Evolutionary conservation across 306 rosid species (phyloP), one percentile per base, ranked within the genome.

Genomic region (Prunus fruticosa): DNA sequence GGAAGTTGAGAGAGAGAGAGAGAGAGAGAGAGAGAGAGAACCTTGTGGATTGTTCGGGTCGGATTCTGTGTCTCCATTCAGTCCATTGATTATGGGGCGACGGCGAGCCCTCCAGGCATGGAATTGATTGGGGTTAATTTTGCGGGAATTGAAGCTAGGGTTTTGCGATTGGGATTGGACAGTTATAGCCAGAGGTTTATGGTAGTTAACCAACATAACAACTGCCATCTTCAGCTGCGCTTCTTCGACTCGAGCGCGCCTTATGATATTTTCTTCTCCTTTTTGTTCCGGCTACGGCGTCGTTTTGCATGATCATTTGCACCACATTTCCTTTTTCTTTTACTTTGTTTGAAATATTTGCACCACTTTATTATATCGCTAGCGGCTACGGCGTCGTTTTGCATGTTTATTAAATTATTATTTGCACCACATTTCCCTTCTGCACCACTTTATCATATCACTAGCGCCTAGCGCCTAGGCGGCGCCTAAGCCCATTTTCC

Each of bases 1-100:
- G 5, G 14, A 19, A 28, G 34, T 25, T 2, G 5, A 41, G 15
- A 74, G 12, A 38, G 5, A 51, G 50, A 11, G 53, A 41, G 4
- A 51, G 15, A 74, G 11, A 38, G 5, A 51, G 70, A 64, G 67
- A 54, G 76, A 56, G 69, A 11, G 20, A 28, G 47, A 6, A 91
- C 93, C 93, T 86, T 83, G 84, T 15, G 25, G 73, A 1, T 76
- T 76, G 80, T 80, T 45, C 69, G 87, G 67, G 68, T 88, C 81
- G 47, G 86, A 81, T 34, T 86, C 79, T 14, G 93, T 78, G 75
- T 51, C 75, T 52, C 58, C 72, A 32, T 77, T 53, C 18, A 22
- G 8, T 57, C 76, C 83, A 47, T 76, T 67, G 52, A 76, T 46
- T 69, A 79, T 20, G 12, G 41, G 71, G 67, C 58, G 71, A 45